Evolutionary conservation across 108 stramenopile genomes (phyloP), one percentile per base, ranked within the genome.

Genomic region (Schizochytrium sp.): DNA sequence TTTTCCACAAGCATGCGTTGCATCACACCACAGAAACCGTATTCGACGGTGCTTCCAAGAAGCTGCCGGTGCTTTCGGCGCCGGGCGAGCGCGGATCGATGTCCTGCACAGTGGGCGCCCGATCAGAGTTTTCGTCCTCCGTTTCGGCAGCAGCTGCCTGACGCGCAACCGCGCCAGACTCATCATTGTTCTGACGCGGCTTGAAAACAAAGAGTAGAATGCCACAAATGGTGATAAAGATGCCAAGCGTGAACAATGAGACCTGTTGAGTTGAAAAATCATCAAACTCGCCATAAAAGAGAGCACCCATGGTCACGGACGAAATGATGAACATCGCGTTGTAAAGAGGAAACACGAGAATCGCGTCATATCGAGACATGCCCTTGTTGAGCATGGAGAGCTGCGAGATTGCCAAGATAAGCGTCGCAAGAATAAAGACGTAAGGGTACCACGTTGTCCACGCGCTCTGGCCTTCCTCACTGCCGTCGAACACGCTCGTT

Each of bases 211-310:
- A 83, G 23, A 83, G 76, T 6, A 83, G n/a, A 4, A 83, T 83
- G 8, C 76, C 76, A 12, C 18, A 53, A 12, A 83, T 83, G 23
- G 76, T 83, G 51, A 83, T 83, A 6, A 83, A 5, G 48, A 83
- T 53, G 51, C 76, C 76, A 18, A 34, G 6, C 10, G 23, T 18
- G 28, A 83, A 83, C 12, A 83, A 45, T 16, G 10, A 12, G 45
- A 83, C 3, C 23, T 83, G 19, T 4, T 10, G 45, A 6, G 10
- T 1, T 0, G 76, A 28, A 4, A 83, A 83, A 23, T 83, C 51
- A 23, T 83, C 76, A 23, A 83, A 83, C 76, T 83, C 76, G 76
- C 76, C 76, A 45, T 83, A 83, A 23, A 25, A 83, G 10, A 83
- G 76, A 6, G 76, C 76, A 23, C 76, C 76, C 76, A 83, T 83